A percentile compares a stretch with the other conserved stretches of the same genome.
Evolutionary conservation across 2,329 filamentous ascomycete genomes (phyloP).

Genomic region (Pseudogymnoascus sp.): DNA sequence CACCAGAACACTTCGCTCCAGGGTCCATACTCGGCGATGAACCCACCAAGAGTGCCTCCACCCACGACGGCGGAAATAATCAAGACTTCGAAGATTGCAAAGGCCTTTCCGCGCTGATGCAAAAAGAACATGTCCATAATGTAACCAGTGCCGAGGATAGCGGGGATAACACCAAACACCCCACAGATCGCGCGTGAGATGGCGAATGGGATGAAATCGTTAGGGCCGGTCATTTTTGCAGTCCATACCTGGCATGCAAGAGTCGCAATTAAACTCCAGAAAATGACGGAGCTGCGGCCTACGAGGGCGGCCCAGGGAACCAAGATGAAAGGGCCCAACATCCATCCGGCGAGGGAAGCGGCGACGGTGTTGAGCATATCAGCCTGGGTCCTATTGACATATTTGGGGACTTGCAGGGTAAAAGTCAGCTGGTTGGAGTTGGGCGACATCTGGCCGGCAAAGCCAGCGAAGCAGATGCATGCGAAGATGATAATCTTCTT

Average conservation of each 20-base stretch:
- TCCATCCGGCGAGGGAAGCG: constrained; percentile 33
- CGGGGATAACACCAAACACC: constrained; percentile 33
- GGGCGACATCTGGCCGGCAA: constrained; percentile 30
- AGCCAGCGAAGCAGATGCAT: constrained; percentile 30
- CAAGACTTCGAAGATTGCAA: constrained; percentile 30
- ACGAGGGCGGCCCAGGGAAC: constrained; percentile 30
- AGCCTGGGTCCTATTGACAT: constrained; percentile 23
- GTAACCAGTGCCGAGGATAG: constrained; percentile 32
- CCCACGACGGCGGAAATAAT: constrained; percentile 31
- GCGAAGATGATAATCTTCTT: constrained; percentile 29
- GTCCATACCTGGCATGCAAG: constrained; percentile 32
- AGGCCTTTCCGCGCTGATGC: constrained; percentile 35
- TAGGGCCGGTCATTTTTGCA: constrained; percentile 29
- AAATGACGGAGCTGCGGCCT: constrained; percentile 32
- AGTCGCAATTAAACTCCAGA: constrained; percentile 32
- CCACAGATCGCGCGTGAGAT: constrained; percentile 33
- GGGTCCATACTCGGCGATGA: constrained; percentile 29
- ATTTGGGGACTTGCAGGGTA: constrained; percentile 29
- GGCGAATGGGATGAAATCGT: constrained; percentile 31
- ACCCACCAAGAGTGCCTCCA: constrained; percentile 33
- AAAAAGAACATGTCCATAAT: constrained; percentile 38
- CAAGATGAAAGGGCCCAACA: constrained; percentile 32
- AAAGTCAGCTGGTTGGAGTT: constrained; percentile 31
- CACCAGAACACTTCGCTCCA: constrained; percentile 37
- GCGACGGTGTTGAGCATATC: constrained; percentile 23